These are phyloP conservation scores for Tillandsia leiboldiana DNA, from an alignment of 176 grass and related monocot genomes.

Conservation along the genomic window DNA sequence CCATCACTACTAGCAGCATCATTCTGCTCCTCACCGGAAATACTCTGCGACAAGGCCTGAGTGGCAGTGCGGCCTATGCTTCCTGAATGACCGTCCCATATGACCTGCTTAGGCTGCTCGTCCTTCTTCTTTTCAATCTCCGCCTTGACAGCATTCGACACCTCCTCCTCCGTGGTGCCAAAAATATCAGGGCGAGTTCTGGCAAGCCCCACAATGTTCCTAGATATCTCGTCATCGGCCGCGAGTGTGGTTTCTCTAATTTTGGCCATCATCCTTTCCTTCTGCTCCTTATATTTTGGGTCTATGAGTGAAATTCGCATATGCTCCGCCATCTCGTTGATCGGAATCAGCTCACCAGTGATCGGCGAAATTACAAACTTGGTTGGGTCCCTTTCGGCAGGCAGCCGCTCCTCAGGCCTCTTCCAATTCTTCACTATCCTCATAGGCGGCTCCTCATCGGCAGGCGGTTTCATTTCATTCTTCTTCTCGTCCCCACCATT, in stretches of 20 bases:
- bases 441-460: conserved; percentile 72
- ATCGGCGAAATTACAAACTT: conserved; percentile 94
- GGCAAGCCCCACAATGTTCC: conserved; percentile 95
- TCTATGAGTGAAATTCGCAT: conserved; percentile 98
- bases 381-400: conserved; percentile 58
- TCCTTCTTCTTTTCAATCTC: conserved; percentile 99
- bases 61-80: conserved; percentile 88
- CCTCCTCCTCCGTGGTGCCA: conserved; percentile 93
- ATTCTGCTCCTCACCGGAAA: conserved; percentile 47
- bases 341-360: conserved; percentile 84
- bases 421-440: conserved; percentile 99
- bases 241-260: conserved; percentile 94
- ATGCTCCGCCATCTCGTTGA: conserved; percentile 97
- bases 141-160: conserved; percentile 89
- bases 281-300: conserved; percentile 98
- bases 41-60: conserved; percentile 60
- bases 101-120: conserved; percentile 89
- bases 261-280: conserved; percentile 95
- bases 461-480: conserved; percentile 22
- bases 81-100: conserved; percentile 95
- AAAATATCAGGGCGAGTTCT: conserved; percentile 94
- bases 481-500: conserved; percentile 27
- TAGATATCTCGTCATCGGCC: conserved; percentile 83
- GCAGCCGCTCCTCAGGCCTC: conserved; percentile 75
- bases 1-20: conserved; percentile 28